phyloP scores from a whole-genome alignment of 2,329 filamentous ascomycete genomes.

The Pezizomycotina sp. region DNA sequence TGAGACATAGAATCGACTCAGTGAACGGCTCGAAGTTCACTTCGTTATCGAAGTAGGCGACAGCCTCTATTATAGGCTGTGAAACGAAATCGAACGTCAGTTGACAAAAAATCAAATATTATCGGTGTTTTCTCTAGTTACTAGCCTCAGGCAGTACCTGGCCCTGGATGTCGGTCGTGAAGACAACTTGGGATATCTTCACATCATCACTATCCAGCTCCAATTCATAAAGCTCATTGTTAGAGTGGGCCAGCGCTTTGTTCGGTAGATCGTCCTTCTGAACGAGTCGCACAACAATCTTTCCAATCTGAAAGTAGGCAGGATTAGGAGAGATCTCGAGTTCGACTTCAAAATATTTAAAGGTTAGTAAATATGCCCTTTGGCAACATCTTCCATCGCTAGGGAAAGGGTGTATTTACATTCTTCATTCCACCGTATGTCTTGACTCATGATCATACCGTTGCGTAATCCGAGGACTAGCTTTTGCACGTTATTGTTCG shows the following conservation, averaged over 20 bases:
- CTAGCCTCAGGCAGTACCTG: too few relatives aligned
- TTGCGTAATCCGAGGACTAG: constrained; percentile 28
- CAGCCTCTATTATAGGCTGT: constrained; percentile 14
- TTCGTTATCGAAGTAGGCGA: constrained; percentile 13
- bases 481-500: too few relatives aligned
- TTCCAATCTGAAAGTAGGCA: constrained; percentile 9
- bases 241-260: constrained; percentile 13
- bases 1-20: constrained; percentile 22
- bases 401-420: neutral
- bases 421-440: constrained; percentile 5
- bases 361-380: neutral
- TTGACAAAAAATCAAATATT: constrained; percentile 5
- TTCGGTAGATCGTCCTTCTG: constrained; percentile 6
- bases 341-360: neutral
- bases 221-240: constrained; percentile 9
- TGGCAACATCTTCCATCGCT: neutral
- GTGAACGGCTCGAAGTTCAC: constrained; percentile 20
- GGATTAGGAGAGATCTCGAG: constrained; percentile 1
- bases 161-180: too few relatives aligned
- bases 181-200: too few relatives aligned
- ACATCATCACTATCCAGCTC: too few relatives aligned
- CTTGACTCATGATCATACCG: constrained; percentile 29
- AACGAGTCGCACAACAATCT: constrained; percentile 8
- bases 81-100: neutral
- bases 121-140: constrained; percentile 6